Percentiles rank a stretch among this genome's conserved stretches.
Conservation (phyloP, 257 asterid species). For the Euphrasia confusa region DNA sequence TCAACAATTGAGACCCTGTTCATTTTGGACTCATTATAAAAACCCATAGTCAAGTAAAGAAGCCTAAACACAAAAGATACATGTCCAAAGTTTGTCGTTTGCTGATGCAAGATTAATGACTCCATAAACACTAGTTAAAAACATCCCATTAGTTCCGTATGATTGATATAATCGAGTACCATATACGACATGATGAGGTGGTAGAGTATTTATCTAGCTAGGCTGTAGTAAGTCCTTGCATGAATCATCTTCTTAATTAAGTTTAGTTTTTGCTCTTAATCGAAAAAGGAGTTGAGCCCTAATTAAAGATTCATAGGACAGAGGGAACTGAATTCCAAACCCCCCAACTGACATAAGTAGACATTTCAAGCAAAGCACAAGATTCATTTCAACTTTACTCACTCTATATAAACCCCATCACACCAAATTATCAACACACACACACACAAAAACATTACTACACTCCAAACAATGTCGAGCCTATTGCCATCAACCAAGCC, state of each 20-base stretch:
- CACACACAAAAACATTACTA: too few relatives aligned
- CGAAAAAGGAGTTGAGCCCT: neutral
- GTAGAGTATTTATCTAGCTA: too few relatives aligned
- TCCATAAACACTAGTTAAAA: neutral
- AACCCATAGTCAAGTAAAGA: neutral
- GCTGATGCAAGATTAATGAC: neutral
- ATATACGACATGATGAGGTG: neutral
- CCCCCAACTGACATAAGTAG: conserved; percentile 33
- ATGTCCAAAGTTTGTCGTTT: neutral
- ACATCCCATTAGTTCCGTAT: too few relatives aligned
- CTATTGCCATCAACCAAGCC: conserved; percentile 19
- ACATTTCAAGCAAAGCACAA: conserved; percentile 53
- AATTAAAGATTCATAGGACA: neutral
- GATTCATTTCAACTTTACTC: conserved; percentile 52
- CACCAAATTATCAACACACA: conserved; percentile 16
- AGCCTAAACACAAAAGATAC: neutral
- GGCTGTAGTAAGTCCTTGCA: too few relatives aligned
- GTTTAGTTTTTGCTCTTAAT: too few relatives aligned
- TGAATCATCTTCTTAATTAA: too few relatives aligned
- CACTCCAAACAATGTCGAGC: conserved; percentile 26
- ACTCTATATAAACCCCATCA: conserved; percentile 35
- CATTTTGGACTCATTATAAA: neutral
- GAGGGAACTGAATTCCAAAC: conserved; percentile 41
- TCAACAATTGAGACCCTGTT: neutral
- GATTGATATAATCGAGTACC: too few relatives aligned